Evolutionary conservation across 2,329 filamentous ascomycete genomes (phyloP).

Genomic region (Taxawa tesnikishii): DNA sequence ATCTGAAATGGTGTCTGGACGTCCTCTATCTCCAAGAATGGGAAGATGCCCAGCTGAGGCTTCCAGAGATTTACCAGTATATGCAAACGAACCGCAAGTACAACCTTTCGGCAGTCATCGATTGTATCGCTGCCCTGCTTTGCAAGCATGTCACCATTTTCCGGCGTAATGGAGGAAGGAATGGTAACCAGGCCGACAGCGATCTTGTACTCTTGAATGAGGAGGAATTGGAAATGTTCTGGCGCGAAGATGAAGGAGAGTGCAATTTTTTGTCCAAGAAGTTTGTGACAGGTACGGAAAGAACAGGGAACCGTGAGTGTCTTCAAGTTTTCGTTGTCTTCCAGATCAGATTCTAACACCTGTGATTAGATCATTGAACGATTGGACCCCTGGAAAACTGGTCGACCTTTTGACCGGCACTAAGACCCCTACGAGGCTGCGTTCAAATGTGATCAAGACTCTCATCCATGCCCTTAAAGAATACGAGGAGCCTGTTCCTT

Average conservation of each 20-base stretch:
- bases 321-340: not conserved
- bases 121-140: conserved; percentile 1
- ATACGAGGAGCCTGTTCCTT: not conserved
- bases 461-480: not conserved
- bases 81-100: conserved; percentile 1
- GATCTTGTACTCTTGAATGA: not conserved
- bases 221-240: not conserved
- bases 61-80: conserved; percentile 1
- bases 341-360: not conserved
- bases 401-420: conserved; percentile 1
- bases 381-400: not conserved
- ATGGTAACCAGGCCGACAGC: too few species aligned
- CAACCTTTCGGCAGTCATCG: not conserved
- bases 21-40: conserved; percentile 5
- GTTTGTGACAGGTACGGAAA: not conserved
- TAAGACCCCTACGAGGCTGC: not conserved
- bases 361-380: not conserved
- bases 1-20: conserved; percentile 8
- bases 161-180: not conserved
- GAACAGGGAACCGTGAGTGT: not conserved
- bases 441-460: not conserved
- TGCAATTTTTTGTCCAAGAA: not conserved
- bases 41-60: conserved; percentile 1
- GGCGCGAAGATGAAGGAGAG: not conserved
- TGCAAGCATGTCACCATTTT: conserved; percentile 3